phyloP scores from a whole-genome alignment of 768 basidiomycete species.

The Hericium alpestre region DNA sequence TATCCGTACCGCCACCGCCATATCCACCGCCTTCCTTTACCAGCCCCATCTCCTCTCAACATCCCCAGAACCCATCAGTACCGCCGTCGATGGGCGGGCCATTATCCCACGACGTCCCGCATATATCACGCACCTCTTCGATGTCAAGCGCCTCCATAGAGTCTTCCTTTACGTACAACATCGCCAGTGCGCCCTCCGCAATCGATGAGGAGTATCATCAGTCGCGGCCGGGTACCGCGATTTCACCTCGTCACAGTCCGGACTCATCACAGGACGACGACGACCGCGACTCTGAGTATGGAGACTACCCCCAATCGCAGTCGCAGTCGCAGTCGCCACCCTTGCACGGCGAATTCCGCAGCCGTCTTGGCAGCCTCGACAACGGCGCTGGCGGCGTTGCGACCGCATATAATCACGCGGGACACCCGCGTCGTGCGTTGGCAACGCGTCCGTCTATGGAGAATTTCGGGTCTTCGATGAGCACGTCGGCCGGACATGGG shows the following conservation, averaged over 20 bases:
- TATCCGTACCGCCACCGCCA: slow-evolving; percentile 3
- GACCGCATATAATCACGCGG: not conserved
- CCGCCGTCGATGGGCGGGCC: slow-evolving; percentile 8
- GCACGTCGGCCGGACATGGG: slow-evolving; percentile 24
- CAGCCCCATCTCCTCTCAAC: too few relatives aligned
- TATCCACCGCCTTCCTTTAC: slow-evolving; percentile 19
- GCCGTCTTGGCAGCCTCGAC: slow-evolving; percentile 7
- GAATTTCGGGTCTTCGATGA: slow-evolving; percentile 13
- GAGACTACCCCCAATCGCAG: slow-evolving; percentile 11
- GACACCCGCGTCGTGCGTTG: slow-evolving; percentile 6
- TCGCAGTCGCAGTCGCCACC: slow-evolving; percentile 12
- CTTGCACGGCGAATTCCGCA: slow-evolving; percentile 9
- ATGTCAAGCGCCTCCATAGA: slow-evolving; percentile 18
- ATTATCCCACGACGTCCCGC: slow-evolving; percentile 10
- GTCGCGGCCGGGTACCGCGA: slow-evolving; percentile 18
- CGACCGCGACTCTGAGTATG: slow-evolving; percentile 15
- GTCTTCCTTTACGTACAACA: slow-evolving; percentile 19
- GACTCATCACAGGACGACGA: slow-evolving; percentile 26
- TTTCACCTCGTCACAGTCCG: slow-evolving; percentile 19
- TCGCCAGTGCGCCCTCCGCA: slow-evolving; percentile 14
- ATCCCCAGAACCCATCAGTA: too few relatives aligned
- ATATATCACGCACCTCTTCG: slow-evolving; percentile 23
- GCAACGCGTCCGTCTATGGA: slow-evolving; percentile 15
- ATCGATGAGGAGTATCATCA: slow-evolving; percentile 17
- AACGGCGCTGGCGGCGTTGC: slow-evolving; percentile 6